A percentile compares a stretch with the other conserved stretches of the same genome.
Conservation (phyloP, 371 early-diverging fungal species). For the Rhizopus sp. region DNA sequence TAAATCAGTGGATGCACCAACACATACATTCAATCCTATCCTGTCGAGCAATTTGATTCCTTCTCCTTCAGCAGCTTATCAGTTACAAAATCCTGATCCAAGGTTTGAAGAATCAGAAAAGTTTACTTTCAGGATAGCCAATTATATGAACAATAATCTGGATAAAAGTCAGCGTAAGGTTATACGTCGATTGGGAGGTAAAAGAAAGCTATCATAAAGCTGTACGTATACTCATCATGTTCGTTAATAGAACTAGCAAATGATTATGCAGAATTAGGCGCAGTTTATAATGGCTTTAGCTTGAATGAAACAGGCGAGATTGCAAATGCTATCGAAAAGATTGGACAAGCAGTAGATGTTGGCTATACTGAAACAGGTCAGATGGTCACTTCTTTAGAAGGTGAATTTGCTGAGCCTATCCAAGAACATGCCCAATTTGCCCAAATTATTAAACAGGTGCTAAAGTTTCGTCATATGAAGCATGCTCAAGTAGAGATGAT, state of each 20-base stretch:
- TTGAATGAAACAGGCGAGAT: slow-evolving; percentile 76
- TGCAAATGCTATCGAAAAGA: slow-evolving; percentile 82
- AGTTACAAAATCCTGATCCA: slow-evolving; percentile 68
- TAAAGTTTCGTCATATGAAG: slow-evolving; percentile 80
- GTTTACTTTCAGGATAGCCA: slow-evolving; percentile 76
- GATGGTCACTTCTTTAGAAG: slow-evolving; percentile 73
- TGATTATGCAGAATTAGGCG: slow-evolving; percentile 90
- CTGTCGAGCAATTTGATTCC: slow-evolving; percentile 51
- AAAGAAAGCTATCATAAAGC: not conserved
- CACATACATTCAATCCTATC: slow-evolving; percentile 23
- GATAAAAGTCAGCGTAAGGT: slow-evolving; percentile 73
- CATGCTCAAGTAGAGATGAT: slow-evolving; percentile 86
- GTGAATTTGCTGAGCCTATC: slow-evolving; percentile 80
- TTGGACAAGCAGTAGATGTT: slow-evolving; percentile 90
- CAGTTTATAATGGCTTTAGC: slow-evolving; percentile 92
- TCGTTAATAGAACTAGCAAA: slow-evolving; percentile 51
- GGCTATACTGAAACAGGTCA: slow-evolving; percentile 74
- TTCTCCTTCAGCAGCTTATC: slow-evolving; percentile 61
- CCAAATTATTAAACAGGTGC: slow-evolving; percentile 80
- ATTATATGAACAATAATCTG: slow-evolving; percentile 68
- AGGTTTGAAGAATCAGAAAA: slow-evolving; percentile 80
- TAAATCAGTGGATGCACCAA: slow-evolving; percentile 24
- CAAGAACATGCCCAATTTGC: slow-evolving; percentile 90
- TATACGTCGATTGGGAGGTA: slow-evolving; percentile 71
- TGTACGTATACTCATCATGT: not conserved